phyloP scores from a whole-genome alignment of 257 asterid species.

The Coffea eugenioides region DNA sequence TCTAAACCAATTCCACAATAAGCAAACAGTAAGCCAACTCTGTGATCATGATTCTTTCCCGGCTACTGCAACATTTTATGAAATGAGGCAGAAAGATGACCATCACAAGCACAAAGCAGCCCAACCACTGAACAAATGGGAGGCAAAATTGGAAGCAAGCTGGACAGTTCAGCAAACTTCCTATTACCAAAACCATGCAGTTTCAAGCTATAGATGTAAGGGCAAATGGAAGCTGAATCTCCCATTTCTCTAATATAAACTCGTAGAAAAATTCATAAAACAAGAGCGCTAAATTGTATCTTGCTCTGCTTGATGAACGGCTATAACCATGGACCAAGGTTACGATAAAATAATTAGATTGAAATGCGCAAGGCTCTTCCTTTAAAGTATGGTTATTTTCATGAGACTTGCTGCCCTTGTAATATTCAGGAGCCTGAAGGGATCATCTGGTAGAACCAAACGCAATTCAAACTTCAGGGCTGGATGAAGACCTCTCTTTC shows the following conservation, averaged over 20 bases:
- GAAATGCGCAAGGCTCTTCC: neutral
- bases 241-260: neutral
- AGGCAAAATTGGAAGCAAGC: neutral
- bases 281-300: neutral
- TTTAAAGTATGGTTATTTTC: too few species aligned
- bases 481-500: constrained; percentile 21
- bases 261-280: neutral
- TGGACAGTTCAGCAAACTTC: neutral
- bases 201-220: neutral
- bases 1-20: too few species aligned
- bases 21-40: too few species aligned
- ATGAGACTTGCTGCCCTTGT: neutral
- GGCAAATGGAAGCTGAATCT: neutral
- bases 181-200: neutral
- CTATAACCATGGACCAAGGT: neutral
- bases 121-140: neutral
- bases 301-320: neutral
- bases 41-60: too few species aligned
- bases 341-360: too few species aligned
- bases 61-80: neutral
- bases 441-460: neutral
- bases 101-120: neutral
- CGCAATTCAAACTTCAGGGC: neutral
- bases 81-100: neutral
- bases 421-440: neutral